Base-by-base conservation (phyloP, 495 filamentous ascomycete genomes). In the Thermochaetoides thermophila region DNA sequence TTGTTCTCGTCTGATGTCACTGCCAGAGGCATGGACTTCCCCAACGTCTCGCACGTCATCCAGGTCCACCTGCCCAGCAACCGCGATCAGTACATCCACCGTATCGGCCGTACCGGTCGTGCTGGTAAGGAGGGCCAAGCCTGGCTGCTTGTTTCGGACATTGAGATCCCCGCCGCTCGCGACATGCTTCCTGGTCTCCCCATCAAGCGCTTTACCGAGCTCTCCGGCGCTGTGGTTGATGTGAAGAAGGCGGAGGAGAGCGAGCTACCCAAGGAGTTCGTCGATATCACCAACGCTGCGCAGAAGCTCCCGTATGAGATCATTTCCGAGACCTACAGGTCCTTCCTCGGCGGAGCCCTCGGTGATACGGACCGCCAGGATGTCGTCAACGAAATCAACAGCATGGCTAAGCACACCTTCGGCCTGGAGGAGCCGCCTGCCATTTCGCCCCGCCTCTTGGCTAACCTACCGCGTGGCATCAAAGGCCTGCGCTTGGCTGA, bases 21-120 rank as follows among this genome's bases (percentile, higher is more conserved):
- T 1, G 84, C 89, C 10, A 76, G 89, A 50, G 89, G 89, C 45
- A 87, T 95, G 84, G 87, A 95, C 53, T 95, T 95, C 61, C 85
- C 87, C 34, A 76, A 84, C 42, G 87, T 95, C 32, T 78, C 84
- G 27, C 73, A 93, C 42, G 85, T 95, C 40, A 73, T 95, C 48
- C 86, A 95, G 49, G 53, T 87, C 33, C 81, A 83, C 29, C 45
- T 78, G 10, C 84, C 86, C 3, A 56, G 66, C 5, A 68, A 69
- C 40, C 60, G 73, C 11, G 87, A 94, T 36, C 68, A 77, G 35
- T 95, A 95, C 54, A 81, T 94, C 41, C 86, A 95, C 54, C 74
- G 87, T 35, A 64, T 95, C 36, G 86, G 86, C 16, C 81, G 72
- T 39, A 76, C 72, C 17, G 72, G 68, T 16, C 57, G 72, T 42